Base-by-base conservation (phyloP, 2,329 filamentous ascomycete species). In the Fusarium redolens region DNA sequence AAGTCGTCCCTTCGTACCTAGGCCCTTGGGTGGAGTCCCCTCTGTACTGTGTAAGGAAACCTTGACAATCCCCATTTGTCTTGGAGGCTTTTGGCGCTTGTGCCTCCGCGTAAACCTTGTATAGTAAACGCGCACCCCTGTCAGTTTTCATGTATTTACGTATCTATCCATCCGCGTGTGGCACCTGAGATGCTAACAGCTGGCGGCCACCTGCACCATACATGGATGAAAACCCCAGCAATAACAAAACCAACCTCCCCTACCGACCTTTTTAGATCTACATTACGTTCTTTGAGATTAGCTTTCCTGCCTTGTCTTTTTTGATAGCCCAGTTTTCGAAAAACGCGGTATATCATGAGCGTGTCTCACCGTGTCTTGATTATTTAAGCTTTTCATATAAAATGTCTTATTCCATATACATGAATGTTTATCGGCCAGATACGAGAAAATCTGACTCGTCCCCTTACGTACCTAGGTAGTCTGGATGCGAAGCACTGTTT, bases 81-180 rank as follows among this genome's bases (percentile, higher is more conserved):
- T 72, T 68, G 38, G 61, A 58, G 33, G 30, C 48, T 37, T 64
- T 67, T 28, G 62, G 67, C 71, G 70, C 69, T 69, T 73, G 59
- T 65, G 58, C 76, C 76, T 78, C 77, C 76, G 73, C 77, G 77
- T 76, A 81, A 81, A 81, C 77, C 78, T 69, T 69, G 66, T 57
- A 30, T 38, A n/a, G 50, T 54, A 65, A 71, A 75, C 80, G 80
- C 76, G 68, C 72, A 51, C 66, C 66, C 69, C 75, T 69, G 65
- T 65, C 69, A 65, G 68, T 72, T 69, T 68, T 61, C 68, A 62
- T 59, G 62, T 69, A 65, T 63, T 62, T 65, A 62, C 45, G 61
- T 52, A 65, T 62, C 50, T 52, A 65, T 62, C 50, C 33, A 40
- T 37, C 50, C 45, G 45, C 58, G 58, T 68, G 58, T 69, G 58